phyloP scores from a whole-genome alignment of 306 rosid genomes.

The Abrus precatorius region DNA sequence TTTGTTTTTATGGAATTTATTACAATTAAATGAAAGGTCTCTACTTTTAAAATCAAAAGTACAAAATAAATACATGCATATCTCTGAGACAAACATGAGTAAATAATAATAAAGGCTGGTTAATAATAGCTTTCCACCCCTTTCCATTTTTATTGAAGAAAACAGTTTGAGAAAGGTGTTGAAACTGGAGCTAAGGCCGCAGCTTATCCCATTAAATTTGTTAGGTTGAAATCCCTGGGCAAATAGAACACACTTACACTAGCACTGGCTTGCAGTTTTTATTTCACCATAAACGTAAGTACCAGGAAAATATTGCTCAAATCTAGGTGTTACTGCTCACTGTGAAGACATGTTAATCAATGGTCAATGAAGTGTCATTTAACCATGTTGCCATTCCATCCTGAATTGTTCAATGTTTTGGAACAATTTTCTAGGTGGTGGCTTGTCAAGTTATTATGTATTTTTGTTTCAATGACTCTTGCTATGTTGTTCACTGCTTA shows the following conservation, averaged over 20 bases:
- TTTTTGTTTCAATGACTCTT: not conserved
- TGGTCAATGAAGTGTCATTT: conserved; percentile 14
- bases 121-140: not conserved
- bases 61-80: not conserved
- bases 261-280: not conserved
- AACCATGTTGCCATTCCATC: not conserved
- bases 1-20: not conserved
- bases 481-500: conserved; percentile 26
- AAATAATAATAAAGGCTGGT: not conserved
- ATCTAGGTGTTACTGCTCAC: not conserved
- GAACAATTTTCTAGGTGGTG: conserved; percentile 5
- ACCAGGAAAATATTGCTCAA: not conserved
- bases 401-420: not conserved
- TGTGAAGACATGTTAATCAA: not conserved
- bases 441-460: conserved; percentile 6
- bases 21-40: not conserved
- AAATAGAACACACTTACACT: not conserved
- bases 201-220: not conserved
- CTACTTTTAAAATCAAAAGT: not conserved
- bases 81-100: not conserved
- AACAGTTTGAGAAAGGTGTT: not conserved
- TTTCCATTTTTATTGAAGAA: not conserved
- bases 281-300: not conserved
- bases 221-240: not conserved
- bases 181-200: not conserved